These are phyloP conservation scores for Leccinum fallax DNA, from an alignment of 1,284 basidiomycete species.

Conservation along the genomic window DNA sequence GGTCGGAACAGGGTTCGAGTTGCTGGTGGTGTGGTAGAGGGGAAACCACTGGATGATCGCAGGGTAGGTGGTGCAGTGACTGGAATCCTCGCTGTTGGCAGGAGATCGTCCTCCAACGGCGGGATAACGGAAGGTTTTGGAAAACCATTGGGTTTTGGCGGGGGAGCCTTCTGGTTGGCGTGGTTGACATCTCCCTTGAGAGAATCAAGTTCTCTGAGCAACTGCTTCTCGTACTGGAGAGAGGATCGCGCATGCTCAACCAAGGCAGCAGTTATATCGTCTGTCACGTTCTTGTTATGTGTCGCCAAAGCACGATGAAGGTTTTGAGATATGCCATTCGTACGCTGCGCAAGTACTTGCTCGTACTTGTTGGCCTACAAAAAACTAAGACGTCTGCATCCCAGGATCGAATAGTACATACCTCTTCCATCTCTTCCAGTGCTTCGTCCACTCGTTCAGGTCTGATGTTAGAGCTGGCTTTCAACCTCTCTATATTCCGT, in stretches of 20 bases:
- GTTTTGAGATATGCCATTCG: slow-evolving; percentile 89
- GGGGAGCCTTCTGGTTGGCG: slow-evolving; percentile 61
- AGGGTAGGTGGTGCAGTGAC: slow-evolving; percentile 30
- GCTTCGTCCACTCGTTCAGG: slow-evolving; percentile 90
- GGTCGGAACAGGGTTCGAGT: slow-evolving; percentile 26
- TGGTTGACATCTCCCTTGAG: slow-evolving; percentile 73
- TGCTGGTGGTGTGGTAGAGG: slow-evolving; percentile 21
- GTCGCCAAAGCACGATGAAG: slow-evolving; percentile 81
- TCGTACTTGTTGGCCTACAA: slow-evolving; percentile 85
- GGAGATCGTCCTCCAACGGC: slow-evolving; percentile 63
- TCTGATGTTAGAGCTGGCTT: slow-evolving; percentile 85
- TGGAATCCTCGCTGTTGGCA: slow-evolving; percentile 37
- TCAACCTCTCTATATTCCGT: slow-evolving; percentile 86
- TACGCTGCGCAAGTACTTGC: slow-evolving; percentile 74
- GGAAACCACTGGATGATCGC: slow-evolving; percentile 22
- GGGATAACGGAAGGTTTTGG: slow-evolving; percentile 64
- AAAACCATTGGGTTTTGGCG: slow-evolving; percentile 46
- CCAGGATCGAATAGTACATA: slow-evolving; percentile 34
- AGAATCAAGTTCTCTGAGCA: slow-evolving; percentile 86
- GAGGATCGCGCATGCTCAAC: slow-evolving; percentile 90
- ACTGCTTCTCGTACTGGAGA: slow-evolving; percentile 88
- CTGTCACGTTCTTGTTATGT: slow-evolving; percentile 84
- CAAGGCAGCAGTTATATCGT: slow-evolving; percentile 84
- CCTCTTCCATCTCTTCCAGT: slow-evolving; percentile 92
- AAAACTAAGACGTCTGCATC: slow-evolving; percentile 13